A percentile compares a stretch with the other conserved stretches of the same genome.
phyloP scores from a whole-genome alignment of 441 rosid species.

The Syzygium malaccense region DNA sequence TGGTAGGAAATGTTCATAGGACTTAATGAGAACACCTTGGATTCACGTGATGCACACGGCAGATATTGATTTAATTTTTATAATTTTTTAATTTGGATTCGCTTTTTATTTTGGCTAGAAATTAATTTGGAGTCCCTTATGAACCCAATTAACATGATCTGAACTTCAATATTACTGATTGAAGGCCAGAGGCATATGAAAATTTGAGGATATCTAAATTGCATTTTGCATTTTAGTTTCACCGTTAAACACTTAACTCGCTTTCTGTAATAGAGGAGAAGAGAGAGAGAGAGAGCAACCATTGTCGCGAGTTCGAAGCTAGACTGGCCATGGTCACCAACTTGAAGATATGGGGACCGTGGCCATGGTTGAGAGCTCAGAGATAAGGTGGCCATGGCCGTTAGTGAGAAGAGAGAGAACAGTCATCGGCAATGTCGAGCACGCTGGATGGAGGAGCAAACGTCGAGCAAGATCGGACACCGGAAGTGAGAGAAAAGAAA shows the following conservation, averaged over 20 bases:
- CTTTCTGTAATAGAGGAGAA: background rate
- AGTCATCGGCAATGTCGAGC: accelerated
- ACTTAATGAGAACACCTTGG: background rate
- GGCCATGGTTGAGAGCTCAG: background rate
- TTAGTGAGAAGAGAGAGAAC: background rate
- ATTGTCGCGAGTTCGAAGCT: accelerated
- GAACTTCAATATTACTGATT: background rate
- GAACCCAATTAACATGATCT: background rate
- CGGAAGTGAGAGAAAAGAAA: background rate
- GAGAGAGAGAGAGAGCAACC: background rate
- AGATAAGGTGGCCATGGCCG: background rate
- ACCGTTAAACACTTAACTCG: background rate
- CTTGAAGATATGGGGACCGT: background rate
- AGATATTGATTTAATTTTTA: background rate
- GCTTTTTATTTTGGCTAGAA: background rate
- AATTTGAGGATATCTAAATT: background rate
- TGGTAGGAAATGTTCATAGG: background rate
- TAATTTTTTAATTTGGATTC: background rate
- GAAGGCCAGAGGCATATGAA: background rate
- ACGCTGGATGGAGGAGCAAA: background rate
- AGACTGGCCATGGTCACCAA: background rate
- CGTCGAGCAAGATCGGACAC: accelerated
- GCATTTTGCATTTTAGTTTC: background rate
- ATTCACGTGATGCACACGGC: no score
- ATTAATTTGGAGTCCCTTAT: background rate